Evolutionary conservation across 1,284 basidiomycete genomes (phyloP).

Genomic region (Porodaedalea pini): DNA sequence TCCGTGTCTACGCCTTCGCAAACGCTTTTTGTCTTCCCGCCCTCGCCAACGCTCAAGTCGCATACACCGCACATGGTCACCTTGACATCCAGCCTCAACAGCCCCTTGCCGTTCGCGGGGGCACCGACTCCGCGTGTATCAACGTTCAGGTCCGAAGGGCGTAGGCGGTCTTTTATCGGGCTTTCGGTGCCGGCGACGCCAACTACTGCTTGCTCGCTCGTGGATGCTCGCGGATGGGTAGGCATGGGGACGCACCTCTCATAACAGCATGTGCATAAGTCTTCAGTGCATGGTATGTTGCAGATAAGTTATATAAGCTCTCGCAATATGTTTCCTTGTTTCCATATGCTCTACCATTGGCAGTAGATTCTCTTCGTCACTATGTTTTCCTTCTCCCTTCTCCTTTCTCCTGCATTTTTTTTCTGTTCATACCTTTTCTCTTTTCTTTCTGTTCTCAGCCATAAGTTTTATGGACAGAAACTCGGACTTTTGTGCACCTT

Average conservation of each 20-base stretch:
- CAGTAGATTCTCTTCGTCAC: not conserved
- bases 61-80: slow-evolving; percentile 73
- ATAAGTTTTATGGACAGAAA: not conserved
- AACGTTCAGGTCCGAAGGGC: slow-evolving; percentile 60
- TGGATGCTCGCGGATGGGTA: slow-evolving; percentile 74
- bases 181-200: slow-evolving; percentile 64
- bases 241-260: slow-evolving; percentile 40
- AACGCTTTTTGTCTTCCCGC: slow-evolving; percentile 80
- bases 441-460: not conserved
- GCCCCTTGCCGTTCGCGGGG: slow-evolving; percentile 54
- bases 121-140: slow-evolving; percentile 70
- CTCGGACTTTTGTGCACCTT: slow-evolving; percentile 1
- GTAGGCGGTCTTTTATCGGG: slow-evolving; percentile 68
- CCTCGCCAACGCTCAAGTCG: slow-evolving; percentile 61
- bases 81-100: slow-evolving; percentile 54
- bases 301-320: slow-evolving; percentile 2
- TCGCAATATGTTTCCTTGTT: not conserved
- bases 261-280: not conserved
- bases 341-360: not conserved
- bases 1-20: slow-evolving; percentile 50
- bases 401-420: not conserved
- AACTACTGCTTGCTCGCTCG: slow-evolving; percentile 77
- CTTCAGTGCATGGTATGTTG: too few relatives aligned
- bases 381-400: not conserved
- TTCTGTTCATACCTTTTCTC: not conserved